Evolutionary conservation across 352 stramenopile species (phyloP), one percentile per base, ranked within the genome.

Genomic region (Globisporangium megalacanthum): DNA sequence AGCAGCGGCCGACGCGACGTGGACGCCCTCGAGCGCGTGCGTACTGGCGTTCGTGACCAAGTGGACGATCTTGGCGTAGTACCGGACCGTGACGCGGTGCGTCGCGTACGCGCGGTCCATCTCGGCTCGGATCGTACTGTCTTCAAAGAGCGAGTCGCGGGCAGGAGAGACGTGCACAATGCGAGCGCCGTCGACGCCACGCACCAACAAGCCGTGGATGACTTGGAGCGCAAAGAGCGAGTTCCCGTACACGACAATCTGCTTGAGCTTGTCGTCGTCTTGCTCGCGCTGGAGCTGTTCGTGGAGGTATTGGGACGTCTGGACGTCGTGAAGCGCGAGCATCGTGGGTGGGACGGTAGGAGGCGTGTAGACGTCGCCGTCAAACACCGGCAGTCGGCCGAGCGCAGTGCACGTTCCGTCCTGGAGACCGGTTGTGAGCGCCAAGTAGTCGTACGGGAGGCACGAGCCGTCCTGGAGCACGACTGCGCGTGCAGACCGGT

Each of bases 381-480:
- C 56, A 42, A 88, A 86, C 17, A 54, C 53, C 4, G 76, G 65
- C 0, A 72, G 36, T 9, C 68, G 69, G 14, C 65, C 70, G 4
- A 88, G 72, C 15, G 75, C 64, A 14, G 70, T 75, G 58, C 63
- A 73, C 0, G 75, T 79, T 13, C 73, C 73, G 31, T 89, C 81
- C 49, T 87, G 72, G 15, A 95, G 72, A 0, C 87, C 88, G 0
- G 83, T 84, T 6, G 85, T 80, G 3, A 97, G 73, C 19, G 86
- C 71, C 10, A 97, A 62, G 36, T 84, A 77, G 57, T 97, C 89
- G 64, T 96, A 97, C 14, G 79, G 85, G 4, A 96, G 61, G 17
- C 86, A 79, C 5, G 79, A 89, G 19, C 81, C 85, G 60, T 96
- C 87, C 25, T 76, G 64, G n/a, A 96, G 75, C 29, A 94, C 51